Conservation (phyloP, 1,284 basidiomycete genomes). For the Apiotrichum porosum region DNA sequence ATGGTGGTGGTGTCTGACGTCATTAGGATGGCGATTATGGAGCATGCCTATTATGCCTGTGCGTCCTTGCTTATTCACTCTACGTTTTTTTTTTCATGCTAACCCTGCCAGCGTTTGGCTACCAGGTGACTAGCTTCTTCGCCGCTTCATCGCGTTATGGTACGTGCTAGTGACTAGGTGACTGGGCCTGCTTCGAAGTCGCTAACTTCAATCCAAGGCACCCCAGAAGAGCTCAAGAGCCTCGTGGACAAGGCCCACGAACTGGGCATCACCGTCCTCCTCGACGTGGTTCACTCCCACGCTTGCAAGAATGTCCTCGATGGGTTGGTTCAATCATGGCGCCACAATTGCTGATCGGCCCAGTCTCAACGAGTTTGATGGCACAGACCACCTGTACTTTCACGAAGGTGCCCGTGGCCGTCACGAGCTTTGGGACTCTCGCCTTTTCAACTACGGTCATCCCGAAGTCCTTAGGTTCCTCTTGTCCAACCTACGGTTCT, state of each 20-base stretch:
- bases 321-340: slow-evolving; percentile 47
- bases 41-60: slow-evolving; percentile 98
- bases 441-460: slow-evolving; percentile 91
- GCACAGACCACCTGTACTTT: slow-evolving; percentile 94
- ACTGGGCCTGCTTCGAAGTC: background rate
- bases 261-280: slow-evolving; percentile 84
- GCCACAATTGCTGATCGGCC: no score
- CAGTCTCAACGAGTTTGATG: slow-evolving; percentile 88
- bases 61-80: slow-evolving; percentile 37
- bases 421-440: slow-evolving; percentile 92
- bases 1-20: no score
- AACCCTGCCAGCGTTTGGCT: slow-evolving; percentile 72
- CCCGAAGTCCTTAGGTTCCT: slow-evolving; percentile 94
- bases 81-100: no score
- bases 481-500: slow-evolving; percentile 90
- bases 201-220: slow-evolving; percentile 49
- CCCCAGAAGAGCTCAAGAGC: slow-evolving; percentile 91
- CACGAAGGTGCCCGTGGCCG: slow-evolving; percentile 84
- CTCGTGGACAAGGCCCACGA: slow-evolving; percentile 91
- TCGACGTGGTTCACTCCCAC: slow-evolving; percentile 97
- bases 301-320: slow-evolving; percentile 97
- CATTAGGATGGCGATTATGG: slow-evolving; percentile 91
- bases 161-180: slow-evolving; percentile 12
- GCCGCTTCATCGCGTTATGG: slow-evolving; percentile 91
- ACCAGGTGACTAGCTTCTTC: slow-evolving; percentile 97